Evolutionary conservation across 805 yeast species (phyloP).

Genomic region (Yamadazyma ubonensis): DNA sequence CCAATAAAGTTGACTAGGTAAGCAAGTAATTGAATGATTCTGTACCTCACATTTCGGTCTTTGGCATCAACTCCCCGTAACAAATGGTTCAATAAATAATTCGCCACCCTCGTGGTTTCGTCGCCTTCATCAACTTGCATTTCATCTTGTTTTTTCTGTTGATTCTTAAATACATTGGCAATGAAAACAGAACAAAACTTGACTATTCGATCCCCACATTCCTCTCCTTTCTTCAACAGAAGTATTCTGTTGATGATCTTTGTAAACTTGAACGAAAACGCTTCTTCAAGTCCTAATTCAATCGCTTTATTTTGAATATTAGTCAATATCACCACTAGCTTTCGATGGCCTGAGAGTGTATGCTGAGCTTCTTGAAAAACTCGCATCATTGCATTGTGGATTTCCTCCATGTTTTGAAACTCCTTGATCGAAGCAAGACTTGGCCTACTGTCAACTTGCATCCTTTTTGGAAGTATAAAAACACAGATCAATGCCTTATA

Average conservation of each 20-base stretch:
- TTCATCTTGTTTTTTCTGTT: conserved; percentile 5
- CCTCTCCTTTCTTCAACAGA: conserved; percentile 65
- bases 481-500: conserved; percentile 1
- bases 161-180: conserved; percentile 38
- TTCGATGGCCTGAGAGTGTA: conserved; percentile 72
- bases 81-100: conserved; percentile 60
- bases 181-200: conserved; percentile 64
- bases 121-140: conserved; percentile 21
- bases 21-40: conserved; percentile 75
- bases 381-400: conserved; percentile 50
- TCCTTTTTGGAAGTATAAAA: background rate
- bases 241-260: conserved; percentile 63
- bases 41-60: conserved; percentile 72
- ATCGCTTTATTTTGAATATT: conserved; percentile 57
- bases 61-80: conserved; percentile 77
- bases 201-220: conserved; percentile 72
- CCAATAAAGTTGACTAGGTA: conserved; percentile 68
- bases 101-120: conserved; percentile 31
- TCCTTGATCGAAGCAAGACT: conserved; percentile 5
- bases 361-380: conserved; percentile 80
- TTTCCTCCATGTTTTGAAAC: conserved; percentile 20
- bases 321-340: conserved; percentile 63
- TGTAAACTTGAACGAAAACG: conserved; percentile 60
- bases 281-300: conserved; percentile 51
- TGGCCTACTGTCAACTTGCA: conserved; percentile 7